Conservation (phyloP, 1,284 basidiomycete species). For the Chondrostereum purpureum region DNA sequence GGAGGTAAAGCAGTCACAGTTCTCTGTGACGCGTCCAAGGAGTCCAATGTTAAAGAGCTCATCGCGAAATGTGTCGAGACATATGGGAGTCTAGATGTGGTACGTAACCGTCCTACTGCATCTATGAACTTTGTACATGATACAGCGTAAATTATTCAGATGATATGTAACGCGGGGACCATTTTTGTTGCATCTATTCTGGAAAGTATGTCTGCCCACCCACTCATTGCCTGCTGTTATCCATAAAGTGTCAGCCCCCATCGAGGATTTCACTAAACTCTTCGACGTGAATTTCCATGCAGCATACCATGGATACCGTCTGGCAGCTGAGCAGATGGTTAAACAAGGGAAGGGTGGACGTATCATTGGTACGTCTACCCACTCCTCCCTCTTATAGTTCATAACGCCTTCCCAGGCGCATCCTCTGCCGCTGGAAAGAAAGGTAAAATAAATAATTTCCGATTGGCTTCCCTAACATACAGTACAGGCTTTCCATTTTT, state of each 20-base stretch:
- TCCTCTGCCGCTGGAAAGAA: background rate
- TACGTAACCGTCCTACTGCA: constrained; percentile 11
- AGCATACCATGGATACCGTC: constrained; percentile 17
- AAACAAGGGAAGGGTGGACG: constrained; percentile 16
- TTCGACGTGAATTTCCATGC: constrained; percentile 15
- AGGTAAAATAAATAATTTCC: background rate
- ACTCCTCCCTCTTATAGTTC: background rate
- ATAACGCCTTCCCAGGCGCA: background rate
- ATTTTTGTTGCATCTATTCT: constrained; percentile 10
- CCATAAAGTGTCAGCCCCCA: constrained; percentile 10
- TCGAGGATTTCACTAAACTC: constrained; percentile 12
- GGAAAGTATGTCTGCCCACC: constrained; percentile 13
- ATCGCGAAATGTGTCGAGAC: constrained; percentile 16
- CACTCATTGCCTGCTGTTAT: too few species aligned
- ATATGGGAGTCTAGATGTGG: constrained; percentile 24
- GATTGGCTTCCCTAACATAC: background rate
- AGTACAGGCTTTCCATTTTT: background rate
- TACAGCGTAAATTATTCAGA: too few species aligned
- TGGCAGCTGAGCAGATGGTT: constrained; percentile 18
- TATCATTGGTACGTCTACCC: constrained; percentile 16
- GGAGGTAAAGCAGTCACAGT: constrained; percentile 10
- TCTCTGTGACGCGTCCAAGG: constrained; percentile 20
- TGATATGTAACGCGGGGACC: constrained; percentile 21
- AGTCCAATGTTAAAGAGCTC: constrained; percentile 21
- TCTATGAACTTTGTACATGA: too few species aligned